Percentiles rank a stretch among this genome's conserved stretches.
Evolutionary conservation across 1,139 yeast genomes (phyloP).

Genomic region (Hyphopichia fennica): DNA sequence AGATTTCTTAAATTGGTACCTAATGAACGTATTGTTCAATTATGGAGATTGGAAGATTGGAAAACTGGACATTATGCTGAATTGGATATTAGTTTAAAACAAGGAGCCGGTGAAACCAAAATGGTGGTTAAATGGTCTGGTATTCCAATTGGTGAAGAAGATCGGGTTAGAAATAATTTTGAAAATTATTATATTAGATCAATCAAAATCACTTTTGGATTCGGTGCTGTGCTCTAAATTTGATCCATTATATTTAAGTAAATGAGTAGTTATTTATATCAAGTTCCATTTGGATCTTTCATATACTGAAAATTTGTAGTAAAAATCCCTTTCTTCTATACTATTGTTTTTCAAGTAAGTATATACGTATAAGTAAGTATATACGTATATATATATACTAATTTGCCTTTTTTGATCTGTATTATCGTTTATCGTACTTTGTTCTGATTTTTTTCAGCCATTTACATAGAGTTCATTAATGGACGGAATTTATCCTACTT

Average conservation of each 20-base stretch:
- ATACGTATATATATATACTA: neutral
- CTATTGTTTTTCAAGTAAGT: no score
- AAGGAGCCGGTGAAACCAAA: constrained; percentile 80
- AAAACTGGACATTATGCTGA: constrained; percentile 76
- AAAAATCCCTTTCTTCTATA: no score
- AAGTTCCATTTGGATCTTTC: no score
- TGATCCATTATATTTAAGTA: no score
- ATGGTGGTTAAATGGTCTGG: constrained; percentile 81
- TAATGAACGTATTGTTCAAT: constrained; percentile 60
- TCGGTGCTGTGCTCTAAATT: constrained; percentile 66
- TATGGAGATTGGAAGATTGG: constrained; percentile 93
- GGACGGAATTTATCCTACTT: no score
- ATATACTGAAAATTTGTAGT: no score
- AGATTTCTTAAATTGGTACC: constrained; percentile 59
- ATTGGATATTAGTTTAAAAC: constrained; percentile 63
- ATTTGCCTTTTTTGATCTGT: neutral
- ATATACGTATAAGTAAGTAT: neutral
- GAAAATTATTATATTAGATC: constrained; percentile 86
- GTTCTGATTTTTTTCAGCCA: no score
- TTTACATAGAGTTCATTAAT: no score
- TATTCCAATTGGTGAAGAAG: constrained; percentile 98
- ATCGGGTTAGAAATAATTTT: constrained; percentile 78
- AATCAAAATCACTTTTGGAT: constrained; percentile 89
- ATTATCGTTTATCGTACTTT: no score
- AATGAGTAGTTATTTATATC: no score